phyloP scores from a whole-genome alignment of 2,329 filamentous ascomycete genomes.

The Exserohilum rostratum region DNA sequence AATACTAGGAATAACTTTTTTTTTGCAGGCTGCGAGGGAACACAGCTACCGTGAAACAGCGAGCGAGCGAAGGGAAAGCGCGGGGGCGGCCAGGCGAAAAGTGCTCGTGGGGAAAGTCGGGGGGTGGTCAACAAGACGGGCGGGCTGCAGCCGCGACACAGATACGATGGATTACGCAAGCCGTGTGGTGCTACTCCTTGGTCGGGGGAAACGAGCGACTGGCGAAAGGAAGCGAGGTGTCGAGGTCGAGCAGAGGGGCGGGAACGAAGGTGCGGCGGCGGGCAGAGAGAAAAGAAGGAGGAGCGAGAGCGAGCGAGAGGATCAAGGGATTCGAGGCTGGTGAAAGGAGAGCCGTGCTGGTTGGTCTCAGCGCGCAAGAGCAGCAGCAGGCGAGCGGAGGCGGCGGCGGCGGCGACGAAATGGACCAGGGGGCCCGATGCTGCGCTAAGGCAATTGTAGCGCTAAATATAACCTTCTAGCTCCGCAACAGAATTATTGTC shows the following conservation, averaged over 20 bases:
- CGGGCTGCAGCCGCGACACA: conserved; percentile 20
- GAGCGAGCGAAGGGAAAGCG: conserved; percentile 12
- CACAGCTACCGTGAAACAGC: conserved; percentile 17
- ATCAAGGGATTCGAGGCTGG: conserved; percentile 13
- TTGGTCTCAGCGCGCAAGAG: conserved; percentile 9
- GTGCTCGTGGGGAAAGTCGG: conserved; percentile 24
- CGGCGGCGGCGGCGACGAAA: conserved; percentile 8
- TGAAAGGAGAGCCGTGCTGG: conserved; percentile 14
- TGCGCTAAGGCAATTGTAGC: conserved; percentile 7
- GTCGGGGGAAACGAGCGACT: conserved; percentile 47
- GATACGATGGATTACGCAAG: conserved; percentile 18
- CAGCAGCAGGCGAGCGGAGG: not conserved
- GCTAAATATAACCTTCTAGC: conserved; percentile 16
- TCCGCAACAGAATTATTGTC: conserved; percentile 12
- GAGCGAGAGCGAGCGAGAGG: conserved; percentile 1
- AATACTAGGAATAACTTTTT: not conserved
- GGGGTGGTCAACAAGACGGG: conserved; percentile 38
- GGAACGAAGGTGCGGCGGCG: conserved; percentile 13
- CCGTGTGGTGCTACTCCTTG: conserved; percentile 20
- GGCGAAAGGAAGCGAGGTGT: conserved; percentile 29
- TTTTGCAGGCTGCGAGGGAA: not conserved
- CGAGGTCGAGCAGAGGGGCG: not conserved
- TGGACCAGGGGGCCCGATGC: conserved; percentile 8
- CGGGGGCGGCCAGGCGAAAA: conserved; percentile 1
- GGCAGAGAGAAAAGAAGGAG: not conserved